Evolutionary conservation across 164 flowering plant genomes (phyloP).

Genomic region (Tinospora cordifolia): DNA sequence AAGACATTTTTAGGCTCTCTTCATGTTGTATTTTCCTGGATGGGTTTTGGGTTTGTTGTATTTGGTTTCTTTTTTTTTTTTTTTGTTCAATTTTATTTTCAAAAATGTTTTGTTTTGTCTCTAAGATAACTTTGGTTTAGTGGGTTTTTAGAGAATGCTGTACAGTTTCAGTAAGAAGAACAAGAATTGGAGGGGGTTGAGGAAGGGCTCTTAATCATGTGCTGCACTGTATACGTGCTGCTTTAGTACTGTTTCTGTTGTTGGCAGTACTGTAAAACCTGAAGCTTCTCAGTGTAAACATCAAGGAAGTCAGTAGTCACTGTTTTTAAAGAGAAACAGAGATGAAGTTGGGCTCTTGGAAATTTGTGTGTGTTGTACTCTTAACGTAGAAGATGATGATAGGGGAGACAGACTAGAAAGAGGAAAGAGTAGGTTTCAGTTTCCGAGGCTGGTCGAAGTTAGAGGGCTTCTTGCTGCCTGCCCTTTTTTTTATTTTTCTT

Average conservation of each 20-base stretch:
- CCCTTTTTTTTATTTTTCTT: not conserved
- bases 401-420: not conserved
- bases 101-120: conserved; percentile 15
- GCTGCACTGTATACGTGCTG: not conserved
- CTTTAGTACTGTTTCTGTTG: not conserved
- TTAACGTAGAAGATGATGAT: not conserved
- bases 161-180: conserved; percentile 1
- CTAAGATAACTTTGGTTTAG: conserved; percentile 13
- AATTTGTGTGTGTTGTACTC: conserved; percentile 10
- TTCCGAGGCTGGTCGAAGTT: not conserved
- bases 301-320: conserved; percentile 9
- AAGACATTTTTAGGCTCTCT: conserved; percentile 11
- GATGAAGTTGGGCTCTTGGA: not conserved
- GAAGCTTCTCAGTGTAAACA: conserved; percentile 1
- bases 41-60: conserved; percentile 22
- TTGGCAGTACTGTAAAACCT: conserved; percentile 4
- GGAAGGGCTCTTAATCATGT: conserved; percentile 1
- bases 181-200: conserved; percentile 10
- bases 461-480: not conserved
- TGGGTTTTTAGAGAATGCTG: conserved; percentile 8
- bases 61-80: conserved; percentile 9
- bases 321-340: not conserved
- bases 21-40: conserved; percentile 11
- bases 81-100: conserved; percentile 3
- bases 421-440: conserved; percentile 7